A percentile compares a stretch with the other conserved stretches of the same genome.
phyloP scores from a whole-genome alignment of 164 flowering plant species.

The Stephania japonica region DNA sequence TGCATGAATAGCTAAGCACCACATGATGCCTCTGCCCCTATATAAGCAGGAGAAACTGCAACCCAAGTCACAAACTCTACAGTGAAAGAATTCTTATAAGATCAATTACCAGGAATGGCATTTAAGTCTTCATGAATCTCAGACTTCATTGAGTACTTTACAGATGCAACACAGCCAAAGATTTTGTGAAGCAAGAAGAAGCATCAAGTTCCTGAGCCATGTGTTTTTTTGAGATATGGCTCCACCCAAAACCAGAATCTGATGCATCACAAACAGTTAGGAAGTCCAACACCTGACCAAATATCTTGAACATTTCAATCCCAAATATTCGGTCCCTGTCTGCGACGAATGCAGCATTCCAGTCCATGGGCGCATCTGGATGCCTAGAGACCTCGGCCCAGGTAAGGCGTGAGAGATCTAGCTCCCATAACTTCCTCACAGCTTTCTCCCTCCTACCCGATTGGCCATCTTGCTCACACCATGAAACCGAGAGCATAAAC shows the following conservation, averaged over 20 bases:
- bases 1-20: background rate
- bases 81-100: background rate
- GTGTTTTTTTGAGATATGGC: constrained; percentile 66
- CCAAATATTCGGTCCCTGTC: constrained; percentile 68
- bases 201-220: constrained; percentile 75
- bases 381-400: constrained; percentile 84
- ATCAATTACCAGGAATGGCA: background rate
- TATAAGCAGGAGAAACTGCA: background rate
- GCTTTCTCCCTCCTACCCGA: constrained; percentile 77
- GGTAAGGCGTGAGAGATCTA: constrained; percentile 49
- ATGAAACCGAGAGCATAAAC: constrained; percentile 91
- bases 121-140: background rate
- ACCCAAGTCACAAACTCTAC: constrained; percentile 2
- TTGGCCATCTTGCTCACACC: constrained; percentile 90
- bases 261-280: constrained; percentile 63
- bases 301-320: constrained; percentile 92
- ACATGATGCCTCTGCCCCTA: background rate
- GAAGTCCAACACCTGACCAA: constrained; percentile 91
- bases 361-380: constrained; percentile 99
- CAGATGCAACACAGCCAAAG: constrained; percentile 67
- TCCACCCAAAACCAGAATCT: constrained; percentile 49
- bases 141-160: constrained; percentile 16
- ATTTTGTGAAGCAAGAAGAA: constrained; percentile 77
- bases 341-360: constrained; percentile 88
- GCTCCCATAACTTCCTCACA: constrained; percentile 88